These are phyloP conservation scores for Ephemerocybe angulata DNA, from an alignment of 768 basidiomycete genomes.

Conservation along the genomic window DNA sequence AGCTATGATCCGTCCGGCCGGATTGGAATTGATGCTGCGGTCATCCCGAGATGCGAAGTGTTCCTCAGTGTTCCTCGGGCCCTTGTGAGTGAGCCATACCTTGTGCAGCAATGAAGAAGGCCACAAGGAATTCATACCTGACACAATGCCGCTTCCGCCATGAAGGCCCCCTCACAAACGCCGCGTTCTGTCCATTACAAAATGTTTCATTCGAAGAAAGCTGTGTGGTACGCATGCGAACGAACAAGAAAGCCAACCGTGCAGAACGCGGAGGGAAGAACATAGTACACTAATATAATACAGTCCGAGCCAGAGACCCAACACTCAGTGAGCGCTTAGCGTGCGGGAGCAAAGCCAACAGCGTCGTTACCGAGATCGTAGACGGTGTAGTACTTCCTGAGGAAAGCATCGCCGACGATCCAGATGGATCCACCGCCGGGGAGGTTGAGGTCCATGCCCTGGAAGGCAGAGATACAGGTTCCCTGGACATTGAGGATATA, in stretches of 20 bases:
- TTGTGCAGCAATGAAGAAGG: too few species aligned
- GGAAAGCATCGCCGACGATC: conserved; percentile 92
- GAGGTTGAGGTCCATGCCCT: conserved; percentile 83
- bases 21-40: too few species aligned
- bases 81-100: too few species aligned
- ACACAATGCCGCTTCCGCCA: too few species aligned
- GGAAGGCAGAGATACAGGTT: conserved; percentile 93
- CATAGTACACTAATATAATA: background rate
- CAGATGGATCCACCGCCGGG: conserved; percentile 71
- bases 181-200: too few species aligned
- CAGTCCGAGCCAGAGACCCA: background rate
- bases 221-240: background rate
- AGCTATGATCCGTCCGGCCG: too few species aligned
- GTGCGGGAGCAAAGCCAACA: conserved; percentile 70
- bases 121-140: too few species aligned
- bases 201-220: too few species aligned
- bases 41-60: too few species aligned
- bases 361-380: conserved; percentile 76
- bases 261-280: background rate
- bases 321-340: background rate
- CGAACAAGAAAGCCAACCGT: background rate
- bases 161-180: too few species aligned
- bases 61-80: too few species aligned
- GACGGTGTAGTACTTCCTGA: conserved; percentile 90
- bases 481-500: conserved; percentile 90